Percentiles rank a stretch among this genome's conserved stretches.
Evolutionary conservation across 2,329 filamentous ascomycete genomes (phyloP).

Genomic region (Claviceps purpurea): DNA sequence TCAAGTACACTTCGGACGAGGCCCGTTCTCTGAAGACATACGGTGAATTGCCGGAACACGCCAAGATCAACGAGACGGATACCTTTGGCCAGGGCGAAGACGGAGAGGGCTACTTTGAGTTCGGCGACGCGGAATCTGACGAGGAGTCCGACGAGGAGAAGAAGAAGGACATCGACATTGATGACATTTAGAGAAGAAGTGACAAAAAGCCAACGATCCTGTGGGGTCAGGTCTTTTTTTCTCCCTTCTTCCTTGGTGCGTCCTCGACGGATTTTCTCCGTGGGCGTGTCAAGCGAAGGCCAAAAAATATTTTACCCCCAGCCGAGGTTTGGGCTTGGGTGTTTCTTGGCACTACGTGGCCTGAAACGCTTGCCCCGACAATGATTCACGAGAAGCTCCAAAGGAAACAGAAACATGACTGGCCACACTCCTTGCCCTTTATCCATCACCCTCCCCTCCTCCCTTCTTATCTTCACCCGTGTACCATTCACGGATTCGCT

Average conservation of each 20-base stretch:
- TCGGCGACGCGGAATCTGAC: constrained; percentile 76
- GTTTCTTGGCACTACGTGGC: background rate
- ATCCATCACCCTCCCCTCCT: background rate
- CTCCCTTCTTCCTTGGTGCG: background rate
- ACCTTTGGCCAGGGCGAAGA: constrained; percentile 84
- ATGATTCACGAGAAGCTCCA: background rate
- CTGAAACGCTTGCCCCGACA: background rate
- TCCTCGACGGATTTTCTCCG: background rate
- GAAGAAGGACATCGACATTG: constrained; percentile 77
- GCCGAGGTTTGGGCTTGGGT: background rate
- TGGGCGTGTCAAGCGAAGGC: too few species aligned
- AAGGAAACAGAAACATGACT: constrained; percentile 2
- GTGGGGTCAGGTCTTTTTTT: background rate
- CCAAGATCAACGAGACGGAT: constrained; percentile 99
- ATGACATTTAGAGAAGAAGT: constrained; percentile 67
- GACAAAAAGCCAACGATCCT: background rate
- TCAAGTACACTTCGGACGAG: constrained; percentile 95
- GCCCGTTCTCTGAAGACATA: constrained; percentile 91
- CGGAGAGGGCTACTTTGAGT: constrained; percentile 95
- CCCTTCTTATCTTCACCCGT: background rate
- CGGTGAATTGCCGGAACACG: constrained; percentile 89
- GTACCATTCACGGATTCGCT: background rate
- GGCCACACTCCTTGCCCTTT: constrained; percentile 4
- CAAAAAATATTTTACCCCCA: background rate
- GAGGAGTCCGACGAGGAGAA: constrained; percentile 39